Base-by-base conservation (phyloP, 148 eudicot genomes). In the Persicaria maculosa region DNA sequence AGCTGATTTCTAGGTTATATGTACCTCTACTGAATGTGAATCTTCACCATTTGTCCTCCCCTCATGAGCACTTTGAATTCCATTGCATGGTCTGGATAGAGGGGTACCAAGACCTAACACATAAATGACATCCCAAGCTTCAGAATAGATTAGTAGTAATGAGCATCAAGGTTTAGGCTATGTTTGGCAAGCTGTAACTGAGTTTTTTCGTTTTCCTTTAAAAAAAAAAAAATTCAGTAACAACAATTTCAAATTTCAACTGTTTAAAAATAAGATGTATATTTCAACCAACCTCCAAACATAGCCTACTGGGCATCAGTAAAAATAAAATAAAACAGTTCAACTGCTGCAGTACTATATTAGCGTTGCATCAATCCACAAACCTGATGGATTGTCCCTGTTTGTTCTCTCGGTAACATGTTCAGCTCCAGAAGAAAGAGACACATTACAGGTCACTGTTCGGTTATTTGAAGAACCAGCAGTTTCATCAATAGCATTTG, bases 81-180 rank as follows among this genome's bases (percentile, higher is more conserved):
- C 73, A 71, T 71, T 71, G 73, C 53, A 71, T 17, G 54, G 53
- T 71, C 54, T 19, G 19, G 73, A 71, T 43, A 40, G 70, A 31
- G 70, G 46, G 44, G 45, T 65, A 65, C 70, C 46, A 65, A 11
- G 70, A 65, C 70, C 70, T 65, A 43, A 65, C 17, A 43, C 43
- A 36, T 65, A 40, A 40, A 65, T 40, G 70, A 65, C 70, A 65
- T 36, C 17, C 14, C 47, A 65, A 65, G 46, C 47, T 65, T 65
- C 70, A 65, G 70, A 65, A 65, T 65, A 65, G 40, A 14, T 40
- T n/a, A 36, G 14, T 15, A 16, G 2, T 43, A 65, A 65, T 65
- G 47, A 14, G 19, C 9, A 40, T 14, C 15, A 62, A 0, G 36
- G 14, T 4, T 31, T 9, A 9, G 40, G 40, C 40, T 31, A 31